Evolutionary conservation across 2,329 filamentous ascomycete genomes (phyloP).

Genomic region (Cercospora zeae-maydis): DNA sequence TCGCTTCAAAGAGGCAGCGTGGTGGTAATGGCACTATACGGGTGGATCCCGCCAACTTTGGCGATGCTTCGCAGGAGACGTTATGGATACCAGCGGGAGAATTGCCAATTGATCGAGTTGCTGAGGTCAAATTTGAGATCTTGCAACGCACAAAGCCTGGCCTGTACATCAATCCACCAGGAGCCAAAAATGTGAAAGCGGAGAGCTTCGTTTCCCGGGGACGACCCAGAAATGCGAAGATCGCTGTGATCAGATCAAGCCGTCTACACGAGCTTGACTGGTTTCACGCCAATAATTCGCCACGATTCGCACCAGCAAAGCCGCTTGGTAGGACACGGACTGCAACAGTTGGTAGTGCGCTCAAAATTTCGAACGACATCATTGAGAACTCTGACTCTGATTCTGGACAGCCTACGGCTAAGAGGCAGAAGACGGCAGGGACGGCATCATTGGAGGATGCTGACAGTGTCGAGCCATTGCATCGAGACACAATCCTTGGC

Average conservation of each 20-base stretch:
- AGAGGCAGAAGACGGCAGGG: conserved; percentile 4
- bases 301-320: conserved; percentile 14
- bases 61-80: neutral
- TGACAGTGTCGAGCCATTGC: neutral
- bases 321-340: conserved; percentile 14
- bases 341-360: conserved; percentile 7
- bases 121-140: conserved; percentile 32
- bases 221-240: conserved; percentile 42
- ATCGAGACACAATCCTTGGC: neutral
- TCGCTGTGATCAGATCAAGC: conserved; percentile 43
- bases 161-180: conserved; percentile 46
- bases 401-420: neutral
- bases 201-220: conserved; percentile 34
- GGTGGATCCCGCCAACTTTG: neutral
- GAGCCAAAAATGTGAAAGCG: conserved; percentile 35
- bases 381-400: conserved; percentile 15
- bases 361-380: conserved; percentile 6
- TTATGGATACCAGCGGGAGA: neutral
- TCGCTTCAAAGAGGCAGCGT: conserved; percentile 1
- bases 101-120: conserved; percentile 24
- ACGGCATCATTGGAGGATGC: neutral
- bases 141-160: conserved; percentile 36
- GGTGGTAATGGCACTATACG: neutral
- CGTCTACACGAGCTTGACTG: conserved; percentile 38
- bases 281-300: conserved; percentile 28